Conservation (phyloP, 2,329 filamentous ascomycete genomes). For the Aspergillus tanneri region DNA sequence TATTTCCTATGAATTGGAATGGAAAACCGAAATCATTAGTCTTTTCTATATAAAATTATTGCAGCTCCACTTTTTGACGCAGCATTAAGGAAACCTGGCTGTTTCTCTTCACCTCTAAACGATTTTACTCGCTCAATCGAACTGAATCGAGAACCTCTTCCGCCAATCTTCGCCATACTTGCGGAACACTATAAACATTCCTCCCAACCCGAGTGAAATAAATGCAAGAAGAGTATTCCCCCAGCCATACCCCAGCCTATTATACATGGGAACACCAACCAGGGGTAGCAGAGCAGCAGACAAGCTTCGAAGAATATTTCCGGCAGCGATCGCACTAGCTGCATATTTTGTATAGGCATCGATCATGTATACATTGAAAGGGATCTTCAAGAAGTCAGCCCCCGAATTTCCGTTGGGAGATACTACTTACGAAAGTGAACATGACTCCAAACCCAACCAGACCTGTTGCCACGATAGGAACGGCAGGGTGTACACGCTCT, state of each 20-base stretch:
- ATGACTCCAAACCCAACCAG: slow-evolving; percentile 12
- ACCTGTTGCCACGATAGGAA: slow-evolving; percentile 9
- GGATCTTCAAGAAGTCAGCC: background rate
- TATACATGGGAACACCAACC: background rate
- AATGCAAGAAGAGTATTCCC: background rate
- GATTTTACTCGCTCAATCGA: background rate
- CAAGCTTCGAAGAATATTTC: background rate
- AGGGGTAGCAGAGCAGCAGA: background rate
- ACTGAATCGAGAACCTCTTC: background rate
- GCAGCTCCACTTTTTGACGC: too few relatives aligned
- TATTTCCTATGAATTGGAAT: too few relatives aligned
- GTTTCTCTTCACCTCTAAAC: background rate
- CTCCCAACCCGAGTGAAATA: background rate
- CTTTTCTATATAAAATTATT: too few relatives aligned
- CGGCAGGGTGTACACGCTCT: slow-evolving; percentile 2
- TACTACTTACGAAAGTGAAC: slow-evolving; percentile 10
- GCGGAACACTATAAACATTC: background rate
- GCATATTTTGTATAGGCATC: background rate
- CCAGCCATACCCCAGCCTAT: background rate
- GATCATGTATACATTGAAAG: background rate
- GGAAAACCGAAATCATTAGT: too few relatives aligned
- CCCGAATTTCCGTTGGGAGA: too few relatives aligned
- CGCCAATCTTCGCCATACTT: background rate
- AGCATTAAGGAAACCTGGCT: too few relatives aligned
- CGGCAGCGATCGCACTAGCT: background rate